Conservation (phyloP, 2,329 filamentous ascomycete species). For the Alternaria consortialis region DNA sequence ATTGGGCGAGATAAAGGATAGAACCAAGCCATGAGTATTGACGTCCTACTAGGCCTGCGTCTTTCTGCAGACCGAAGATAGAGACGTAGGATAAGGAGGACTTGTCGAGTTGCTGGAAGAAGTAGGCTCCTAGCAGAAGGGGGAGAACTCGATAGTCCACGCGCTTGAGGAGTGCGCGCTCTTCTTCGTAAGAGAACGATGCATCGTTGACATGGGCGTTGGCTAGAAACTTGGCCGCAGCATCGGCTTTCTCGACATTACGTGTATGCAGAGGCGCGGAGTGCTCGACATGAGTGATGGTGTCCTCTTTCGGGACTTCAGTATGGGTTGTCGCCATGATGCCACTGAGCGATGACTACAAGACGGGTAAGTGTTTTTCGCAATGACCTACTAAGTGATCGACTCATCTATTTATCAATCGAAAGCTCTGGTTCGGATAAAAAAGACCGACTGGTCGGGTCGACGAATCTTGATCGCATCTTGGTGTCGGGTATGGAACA, state of each 20-base stretch:
- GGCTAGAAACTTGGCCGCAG: conserved; percentile 58
- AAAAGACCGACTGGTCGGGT: conserved; percentile 8
- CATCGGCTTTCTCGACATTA: conserved; percentile 43
- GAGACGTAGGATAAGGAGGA: conserved; percentile 54
- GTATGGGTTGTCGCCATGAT: conserved; percentile 14
- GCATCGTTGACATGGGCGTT: conserved; percentile 48
- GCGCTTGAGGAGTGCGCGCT: conserved; percentile 59
- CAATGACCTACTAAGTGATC: neutral
- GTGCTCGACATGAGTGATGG: conserved; percentile 28
- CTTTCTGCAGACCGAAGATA: conserved; percentile 60
- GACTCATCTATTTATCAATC: conserved; percentile 11
- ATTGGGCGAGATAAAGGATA: conserved; percentile 66
- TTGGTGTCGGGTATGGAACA: neutral
- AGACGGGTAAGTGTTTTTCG: neutral
- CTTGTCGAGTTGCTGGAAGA: conserved; percentile 67
- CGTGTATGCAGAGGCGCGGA: conserved; percentile 3
- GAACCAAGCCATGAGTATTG: conserved; percentile 69
- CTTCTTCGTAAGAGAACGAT: conserved; percentile 61
- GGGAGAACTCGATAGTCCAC: conserved; percentile 62
- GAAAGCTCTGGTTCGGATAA: neutral
- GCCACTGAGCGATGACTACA: neutral
- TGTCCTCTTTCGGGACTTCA: conserved; percentile 20
- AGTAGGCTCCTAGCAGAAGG: conserved; percentile 67
- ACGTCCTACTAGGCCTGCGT: conserved; percentile 58
- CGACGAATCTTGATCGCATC: neutral